Percentiles rank a stretch among this genome's conserved stretches.
These are phyloP conservation scores for Plantago elongata DNA, from an alignment of 257 asterid genomes.

Conservation along the genomic window DNA sequence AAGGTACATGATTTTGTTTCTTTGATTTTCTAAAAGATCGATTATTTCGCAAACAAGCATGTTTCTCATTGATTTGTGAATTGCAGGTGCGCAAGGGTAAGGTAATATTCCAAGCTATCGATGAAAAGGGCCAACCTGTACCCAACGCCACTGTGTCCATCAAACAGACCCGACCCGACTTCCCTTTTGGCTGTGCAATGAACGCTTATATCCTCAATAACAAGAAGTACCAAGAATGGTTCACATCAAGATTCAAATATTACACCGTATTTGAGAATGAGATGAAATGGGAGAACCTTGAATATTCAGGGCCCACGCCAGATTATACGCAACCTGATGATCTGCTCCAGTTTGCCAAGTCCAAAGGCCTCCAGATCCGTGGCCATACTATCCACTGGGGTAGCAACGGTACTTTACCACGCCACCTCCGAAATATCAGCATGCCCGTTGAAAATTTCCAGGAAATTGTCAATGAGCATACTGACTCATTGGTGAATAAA, in stretches of 20 bases:
- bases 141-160: slow-evolving; percentile 23
- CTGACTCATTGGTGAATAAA: slow-evolving; percentile 16
- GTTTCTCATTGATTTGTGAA: background rate
- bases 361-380: slow-evolving; percentile 17
- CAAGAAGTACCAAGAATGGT: slow-evolving; percentile 22
- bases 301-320: background rate
- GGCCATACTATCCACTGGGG: slow-evolving; percentile 39
- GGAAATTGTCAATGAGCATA: background rate
- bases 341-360: slow-evolving; percentile 19
- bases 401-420: background rate
- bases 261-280: slow-evolving; percentile 30
- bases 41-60: background rate
- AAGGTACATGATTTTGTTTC: slow-evolving; percentile 10
- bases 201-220: slow-evolving; percentile 4
- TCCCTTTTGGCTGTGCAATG: slow-evolving; percentile 28
- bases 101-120: slow-evolving; percentile 24
- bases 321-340: slow-evolving; percentile 21
- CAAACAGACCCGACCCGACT: slow-evolving; percentile 18
- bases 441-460: background rate
- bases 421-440: slow-evolving; percentile 10
- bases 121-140: slow-evolving; percentile 13
- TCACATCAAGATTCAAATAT: slow-evolving; percentile 20
- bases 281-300: slow-evolving; percentile 19
- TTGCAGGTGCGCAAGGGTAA: slow-evolving; percentile 27
- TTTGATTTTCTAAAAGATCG: too few species aligned